Evolutionary conservation across 148 eudicot species (phyloP).

Genomic region (Amaranthus cruentus): DNA sequence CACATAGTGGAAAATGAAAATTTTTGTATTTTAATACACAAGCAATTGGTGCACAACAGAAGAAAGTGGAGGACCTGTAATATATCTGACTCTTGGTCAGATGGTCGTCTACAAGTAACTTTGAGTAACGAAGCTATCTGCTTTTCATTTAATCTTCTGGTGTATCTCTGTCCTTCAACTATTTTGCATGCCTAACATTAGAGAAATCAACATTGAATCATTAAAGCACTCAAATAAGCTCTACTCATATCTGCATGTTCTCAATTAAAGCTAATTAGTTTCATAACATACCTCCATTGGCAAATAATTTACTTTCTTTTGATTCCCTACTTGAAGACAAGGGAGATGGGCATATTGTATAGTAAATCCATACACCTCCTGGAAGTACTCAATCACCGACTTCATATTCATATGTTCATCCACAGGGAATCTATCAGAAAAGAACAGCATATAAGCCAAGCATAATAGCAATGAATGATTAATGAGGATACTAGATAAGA

Average conservation of each 20-base stretch:
- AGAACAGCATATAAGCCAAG: conserved; percentile 2
- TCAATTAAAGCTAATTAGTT: neutral
- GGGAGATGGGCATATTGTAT: conserved; percentile 63
- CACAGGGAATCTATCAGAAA: conserved; percentile 55
- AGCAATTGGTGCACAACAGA: neutral
- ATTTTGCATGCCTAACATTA: conserved; percentile 61
- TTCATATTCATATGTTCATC: conserved; percentile 73
- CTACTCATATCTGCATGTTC: neutral
- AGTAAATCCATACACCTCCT: conserved; percentile 67
- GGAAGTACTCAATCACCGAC: conserved; percentile 69
- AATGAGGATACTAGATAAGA: neutral
- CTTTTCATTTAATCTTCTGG: conserved; percentile 68
- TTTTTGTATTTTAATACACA: neutral
- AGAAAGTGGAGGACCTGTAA: conserved; percentile 42
- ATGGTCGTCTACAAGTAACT: conserved; percentile 66
- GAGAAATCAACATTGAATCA: neutral
- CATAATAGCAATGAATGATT: neutral
- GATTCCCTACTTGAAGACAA: conserved; percentile 78
- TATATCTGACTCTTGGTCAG: conserved; percentile 58
- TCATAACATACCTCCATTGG: conserved; percentile 61
- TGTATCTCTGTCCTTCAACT: conserved; percentile 68
- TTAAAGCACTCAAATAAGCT: neutral
- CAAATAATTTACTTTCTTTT: conserved; percentile 64
- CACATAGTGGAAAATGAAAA: neutral
- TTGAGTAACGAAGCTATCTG: conserved; percentile 65